Base-by-base conservation (phyloP, 2,329 filamentous ascomycete species). In the Scorias spongiosa region DNA sequence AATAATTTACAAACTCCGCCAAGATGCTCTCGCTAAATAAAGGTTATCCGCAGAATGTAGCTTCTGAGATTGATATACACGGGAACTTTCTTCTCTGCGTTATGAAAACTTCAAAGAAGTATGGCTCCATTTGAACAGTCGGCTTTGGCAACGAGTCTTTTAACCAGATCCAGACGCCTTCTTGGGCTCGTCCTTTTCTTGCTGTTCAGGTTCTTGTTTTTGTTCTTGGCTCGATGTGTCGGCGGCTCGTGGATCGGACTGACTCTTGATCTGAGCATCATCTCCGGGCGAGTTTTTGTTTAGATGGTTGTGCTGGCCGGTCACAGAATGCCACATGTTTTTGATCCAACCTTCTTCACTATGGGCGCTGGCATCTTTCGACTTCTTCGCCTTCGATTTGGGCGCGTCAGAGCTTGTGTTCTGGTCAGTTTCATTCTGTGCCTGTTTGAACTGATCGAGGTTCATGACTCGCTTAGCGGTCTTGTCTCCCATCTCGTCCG, bases 401-500 rank as follows among this genome's bases (percentile, higher is more conserved):
- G 41, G 14, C 14, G 11, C 14, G 8, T 32, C 42, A 32, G 42
- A 36, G 14, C 44, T 40, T 20, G 41, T 36, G 20, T 7, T 26
- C 20, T 26, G 20, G 17, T 38, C 43, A 39, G 61, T 78, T 45
- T 71, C 69, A 57, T 68, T 68, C 43, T 63, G 66, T 34, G 48
- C 51, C 32, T 55, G 44, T 40, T 58, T 57, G 43, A 52, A 51
- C 34, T 57, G 52, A 17, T 54, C 51, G 43, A 93, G 68, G 57
- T 93, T 89, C 87, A 98, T 96, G 45, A 93, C 77, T 39, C 91
- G 75, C 51, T 85, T 91, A 29, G 91, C 91, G 26, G 77, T 85
- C 69, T 88, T 87, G 64, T 98, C 91, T 34, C 76, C 81, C 78
- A 98, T 82, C 68, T 98, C 91, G 56, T 98, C 88, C 6, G 91